phyloP scores from a whole-genome alignment of 495 filamentous ascomycete genomes.

The Aspergillus asperescens region DNA sequence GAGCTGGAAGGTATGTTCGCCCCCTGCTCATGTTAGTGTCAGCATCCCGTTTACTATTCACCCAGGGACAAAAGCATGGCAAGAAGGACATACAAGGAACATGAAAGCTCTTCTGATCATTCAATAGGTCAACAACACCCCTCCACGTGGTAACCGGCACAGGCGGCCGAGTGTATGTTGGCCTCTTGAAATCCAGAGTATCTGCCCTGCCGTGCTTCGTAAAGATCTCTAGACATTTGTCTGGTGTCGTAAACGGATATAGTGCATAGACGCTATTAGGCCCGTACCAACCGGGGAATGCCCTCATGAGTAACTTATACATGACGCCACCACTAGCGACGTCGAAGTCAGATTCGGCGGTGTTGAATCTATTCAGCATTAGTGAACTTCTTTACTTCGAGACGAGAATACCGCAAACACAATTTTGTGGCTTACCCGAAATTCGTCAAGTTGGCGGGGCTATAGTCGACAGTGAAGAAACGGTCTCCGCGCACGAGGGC shows the following conservation, averaged over 20 bases:
- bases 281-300: slow-evolving; percentile 76
- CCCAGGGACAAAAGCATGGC: slow-evolving; percentile 41
- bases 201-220: slow-evolving; percentile 50
- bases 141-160: slow-evolving; percentile 9
- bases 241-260: slow-evolving; percentile 74
- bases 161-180: slow-evolving; percentile 39
- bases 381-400: not conserved
- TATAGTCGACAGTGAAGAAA: slow-evolving; percentile 54
- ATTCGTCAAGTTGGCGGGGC: slow-evolving; percentile 71
- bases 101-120: slow-evolving; percentile 15
- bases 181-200: slow-evolving; percentile 60
- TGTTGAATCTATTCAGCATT: slow-evolving; percentile 43
- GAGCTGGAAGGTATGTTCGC: slow-evolving; percentile 25
- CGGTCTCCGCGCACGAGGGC: slow-evolving; percentile 49
- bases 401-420: no score
- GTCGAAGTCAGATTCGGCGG: slow-evolving; percentile 62
- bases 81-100: slow-evolving; percentile 53
- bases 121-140: slow-evolving; percentile 5
- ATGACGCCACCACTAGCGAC: slow-evolving; percentile 76
- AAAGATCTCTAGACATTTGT: slow-evolving; percentile 66
- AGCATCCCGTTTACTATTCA: slow-evolving; percentile 35
- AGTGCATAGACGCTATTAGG: slow-evolving; percentile 75
- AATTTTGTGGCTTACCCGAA: slow-evolving; percentile 46
- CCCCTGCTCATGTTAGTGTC: slow-evolving; percentile 47
- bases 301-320: slow-evolving; percentile 73